Base-by-base conservation (phyloP, 345 rosid species). In the Bretschneidera sinensis region DNA sequence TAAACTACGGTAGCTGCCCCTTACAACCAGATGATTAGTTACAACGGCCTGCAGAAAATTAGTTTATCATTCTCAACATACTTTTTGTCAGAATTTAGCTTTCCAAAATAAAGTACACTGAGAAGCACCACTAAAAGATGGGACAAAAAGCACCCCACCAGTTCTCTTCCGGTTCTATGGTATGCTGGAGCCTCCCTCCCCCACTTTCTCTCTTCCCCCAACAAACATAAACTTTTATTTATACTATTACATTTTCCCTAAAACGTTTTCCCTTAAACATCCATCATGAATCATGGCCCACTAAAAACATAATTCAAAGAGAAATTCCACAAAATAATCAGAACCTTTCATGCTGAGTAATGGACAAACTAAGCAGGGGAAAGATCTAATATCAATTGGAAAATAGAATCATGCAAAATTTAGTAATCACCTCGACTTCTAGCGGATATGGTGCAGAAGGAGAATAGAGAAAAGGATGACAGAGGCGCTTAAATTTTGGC, bases 1-100 rank as follows among this genome's bases (percentile, higher is more conserved):
- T 69, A 92, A 75, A 77, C 98, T 86, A 45, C 96, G 95, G 50
- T 94, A 94, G 81, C 96, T 87, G 48, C 99, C 97, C 79, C 99
- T 81, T 43, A 90, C 89, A 75, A 94, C 89, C 58, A 94, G 79
- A 86, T 90, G 99, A 75, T 83, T 90, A 57, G 99, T 94, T 54
- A 94, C 95, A 80, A 94, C 95, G 61, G 96, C 99, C 99, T 94
- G 85, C 79, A 82, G 11, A 14, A 11, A 5, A 39, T 5, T 39
- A 5, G 15, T 7, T 39, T 39, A 14, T 39, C 45, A 39, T 39
- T 39, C 5, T 39, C 15, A 39, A 39, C 16, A 13, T 39, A 39
- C 16, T 9, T 39, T 14, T 39, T 39, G 45, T 13, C 6, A 11
- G 10, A 39, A 39, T 5, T 5, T 7, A 39, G 45, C 45, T 39